Conservation (phyloP, 2,329 filamentous ascomycete species). For the Moelleriella libera region DNA sequence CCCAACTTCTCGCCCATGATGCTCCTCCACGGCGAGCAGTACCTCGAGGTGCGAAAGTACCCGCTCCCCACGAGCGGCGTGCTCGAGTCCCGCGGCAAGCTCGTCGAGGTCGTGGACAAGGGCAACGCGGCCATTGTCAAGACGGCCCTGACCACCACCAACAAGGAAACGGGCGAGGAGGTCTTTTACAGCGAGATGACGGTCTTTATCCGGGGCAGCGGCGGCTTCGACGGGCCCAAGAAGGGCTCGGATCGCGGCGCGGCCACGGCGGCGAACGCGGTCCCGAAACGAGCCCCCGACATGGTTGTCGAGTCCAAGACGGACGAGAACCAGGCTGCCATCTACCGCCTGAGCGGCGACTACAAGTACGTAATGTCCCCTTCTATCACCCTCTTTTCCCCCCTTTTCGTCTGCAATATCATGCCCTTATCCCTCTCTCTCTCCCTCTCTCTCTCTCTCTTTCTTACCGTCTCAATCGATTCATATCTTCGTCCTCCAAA, state of each 20-base stretch:
- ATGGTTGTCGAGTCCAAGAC: constrained; percentile 75
- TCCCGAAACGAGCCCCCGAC: constrained; percentile 66
- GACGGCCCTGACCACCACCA: constrained; percentile 65
- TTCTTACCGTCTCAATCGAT: too few species aligned
- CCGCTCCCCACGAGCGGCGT: constrained; percentile 77
- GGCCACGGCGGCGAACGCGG: constrained; percentile 64
- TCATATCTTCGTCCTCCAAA: not conserved
- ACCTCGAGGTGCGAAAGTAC: constrained; percentile 84
- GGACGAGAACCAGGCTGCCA: constrained; percentile 75
- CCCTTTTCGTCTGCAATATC: too few species aligned
- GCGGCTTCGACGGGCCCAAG: constrained; percentile 75
- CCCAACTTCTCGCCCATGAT: constrained; percentile 98
- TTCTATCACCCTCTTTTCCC: not conserved
- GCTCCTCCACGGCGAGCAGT: constrained; percentile 97
- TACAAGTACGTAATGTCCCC: constrained; percentile 46
- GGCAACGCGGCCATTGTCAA: constrained; percentile 77
- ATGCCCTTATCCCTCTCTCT: too few species aligned
- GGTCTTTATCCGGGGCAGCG: constrained; percentile 83
- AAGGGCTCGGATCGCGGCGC: constrained; percentile 68
- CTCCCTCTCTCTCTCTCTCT: too few species aligned
- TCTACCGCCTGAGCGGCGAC: constrained; percentile 90
- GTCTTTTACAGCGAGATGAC: constrained; percentile 95
- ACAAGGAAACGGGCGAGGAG: constrained; percentile 74
- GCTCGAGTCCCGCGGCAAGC: constrained; percentile 60
- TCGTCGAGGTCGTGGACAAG: constrained; percentile 95